Base-by-base conservation (phyloP, 768 basidiomycete species). In the Tubosaeta brunneosetosa region DNA sequence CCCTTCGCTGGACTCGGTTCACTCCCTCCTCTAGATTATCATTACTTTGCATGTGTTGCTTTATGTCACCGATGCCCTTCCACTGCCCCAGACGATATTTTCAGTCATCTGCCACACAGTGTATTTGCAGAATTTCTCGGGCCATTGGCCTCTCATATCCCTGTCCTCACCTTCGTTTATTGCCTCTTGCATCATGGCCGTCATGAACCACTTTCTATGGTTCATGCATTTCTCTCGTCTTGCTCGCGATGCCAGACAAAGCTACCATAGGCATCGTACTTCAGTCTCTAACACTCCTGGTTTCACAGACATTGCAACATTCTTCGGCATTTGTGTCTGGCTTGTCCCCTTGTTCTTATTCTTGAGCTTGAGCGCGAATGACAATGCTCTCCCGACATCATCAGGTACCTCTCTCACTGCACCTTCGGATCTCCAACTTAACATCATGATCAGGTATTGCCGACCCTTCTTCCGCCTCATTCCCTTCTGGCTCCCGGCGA, bases 361-460 rank as follows among this genome's bases (percentile, higher is more conserved):
- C 77, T 74, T 99, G 52, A 95, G 93, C 64, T 74, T 99, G 48
- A 94, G 91, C 56, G 95, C 97, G 14, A 98, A 97, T 58, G 97
- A 99, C 66, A 92, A 98, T 62, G 91, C 94, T 2, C 78, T 98
- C 14, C 97, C 97, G 6, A 76, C 77, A 22, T 79, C 84, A n/a
- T 66, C 79, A 27, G 75, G 83, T 82, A 63, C 53, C 65, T 59
- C 54, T 34, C 44, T 31, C 33, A 4, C 33, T 27, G 49, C n/a
- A 6, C 36, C 13, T 17, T 27, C 31, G 19, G 19, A 1, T 11
- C 29, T 45, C 36, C 13, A 11, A 50, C 49, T 52, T 2, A 56
- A 25, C 1, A 6, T 2, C 13, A 26, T 25, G 16, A 7, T 25
- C 50, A 64, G 66, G 62, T 34, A 47, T 57, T n/a, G 58, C 55